phyloP scores from a whole-genome alignment of 2,329 filamentous ascomycete species.

The Talaromyces marneffei region DNA sequence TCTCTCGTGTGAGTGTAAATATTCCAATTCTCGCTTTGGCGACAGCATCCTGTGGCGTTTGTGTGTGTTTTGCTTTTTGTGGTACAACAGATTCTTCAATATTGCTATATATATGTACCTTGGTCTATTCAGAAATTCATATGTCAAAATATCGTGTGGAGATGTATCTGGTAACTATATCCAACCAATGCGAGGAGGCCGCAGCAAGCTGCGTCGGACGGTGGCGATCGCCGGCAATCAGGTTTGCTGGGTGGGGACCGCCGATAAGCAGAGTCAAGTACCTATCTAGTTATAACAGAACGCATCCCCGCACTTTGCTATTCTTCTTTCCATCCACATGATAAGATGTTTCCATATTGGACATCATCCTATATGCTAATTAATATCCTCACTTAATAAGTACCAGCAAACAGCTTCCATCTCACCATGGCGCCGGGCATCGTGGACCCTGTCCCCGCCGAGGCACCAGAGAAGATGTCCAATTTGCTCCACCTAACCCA shows the following conservation, averaged over 20 bases:
- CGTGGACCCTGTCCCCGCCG: conserved; percentile 42
- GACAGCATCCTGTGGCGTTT: conserved; percentile 11
- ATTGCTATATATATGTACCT: no score
- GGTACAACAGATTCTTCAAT: not conserved
- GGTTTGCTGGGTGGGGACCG: not conserved
- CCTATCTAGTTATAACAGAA: not conserved
- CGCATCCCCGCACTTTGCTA: not conserved
- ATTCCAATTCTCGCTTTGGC: not conserved
- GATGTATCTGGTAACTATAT: no score
- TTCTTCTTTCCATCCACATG: not conserved
- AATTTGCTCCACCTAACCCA: conserved; percentile 61
- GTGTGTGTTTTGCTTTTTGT: not conserved
- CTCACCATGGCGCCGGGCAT: conserved; percentile 54
- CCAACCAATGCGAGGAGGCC: not conserved
- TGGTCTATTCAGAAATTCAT: no score
- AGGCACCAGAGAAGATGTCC: conserved; percentile 38
- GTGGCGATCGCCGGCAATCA: conserved; percentile 18
- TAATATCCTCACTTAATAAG: not conserved
- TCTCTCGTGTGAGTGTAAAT: conserved; percentile 6
- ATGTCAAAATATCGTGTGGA: not conserved
- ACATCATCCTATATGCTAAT: not conserved
- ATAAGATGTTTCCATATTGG: not conserved
- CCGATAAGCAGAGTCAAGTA: not conserved
- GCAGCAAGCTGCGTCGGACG: conserved; percentile 10
- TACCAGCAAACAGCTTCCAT: not conserved